Percentiles rank a stretch among this genome's conserved stretches.
These are phyloP conservation scores for Simmondsia chinensis DNA, from an alignment of 148 eudicot genomes.

Conservation along the genomic window DNA sequence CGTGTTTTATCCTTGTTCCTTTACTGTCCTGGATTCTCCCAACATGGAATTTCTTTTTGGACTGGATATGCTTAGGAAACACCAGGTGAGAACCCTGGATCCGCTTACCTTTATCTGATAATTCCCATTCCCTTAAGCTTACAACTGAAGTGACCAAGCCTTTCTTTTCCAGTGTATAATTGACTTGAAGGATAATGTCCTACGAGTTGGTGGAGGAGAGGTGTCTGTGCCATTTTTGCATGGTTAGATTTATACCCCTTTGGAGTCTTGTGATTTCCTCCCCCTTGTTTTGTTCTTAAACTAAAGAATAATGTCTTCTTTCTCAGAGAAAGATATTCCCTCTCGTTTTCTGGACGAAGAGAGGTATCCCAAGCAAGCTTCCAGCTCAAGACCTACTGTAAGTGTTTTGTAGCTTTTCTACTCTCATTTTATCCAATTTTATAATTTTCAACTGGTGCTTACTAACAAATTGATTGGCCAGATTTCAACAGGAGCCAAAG, in stretches of 20 bases:
- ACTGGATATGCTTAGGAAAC: conserved; percentile 95
- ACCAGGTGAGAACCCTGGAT: conserved; percentile 50
- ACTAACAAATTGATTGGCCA: conserved; percentile 18
- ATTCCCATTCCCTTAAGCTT: background rate
- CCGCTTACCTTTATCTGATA: conserved; percentile 1
- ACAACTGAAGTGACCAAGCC: conserved; percentile 1
- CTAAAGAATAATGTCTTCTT: background rate
- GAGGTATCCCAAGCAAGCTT: conserved; percentile 60
- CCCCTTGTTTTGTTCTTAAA: background rate
- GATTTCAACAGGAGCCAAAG: conserved; percentile 54
- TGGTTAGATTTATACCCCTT: conserved; percentile 23
- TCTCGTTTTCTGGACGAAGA: conserved; percentile 69
- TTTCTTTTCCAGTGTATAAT: conserved; percentile 68
- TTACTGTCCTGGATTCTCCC: conserved; percentile 85
- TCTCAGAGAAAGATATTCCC: conserved; percentile 93
- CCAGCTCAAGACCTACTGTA: conserved; percentile 77
- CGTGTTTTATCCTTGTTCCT: conserved; percentile 84
- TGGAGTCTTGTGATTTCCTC: background rate
- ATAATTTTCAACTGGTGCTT: background rate
- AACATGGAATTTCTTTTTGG: conserved; percentile 99
- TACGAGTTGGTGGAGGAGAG: conserved; percentile 98
- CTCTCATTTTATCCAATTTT: background rate
- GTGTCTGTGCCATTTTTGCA: conserved; percentile 87
- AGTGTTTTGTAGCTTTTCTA: conserved; percentile 15
- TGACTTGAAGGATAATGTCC: conserved; percentile 88